Percentiles rank a stretch among this genome's conserved stretches.
Conservation (phyloP, 2,329 filamentous ascomycete species). For the Fusarium sp. region DNA sequence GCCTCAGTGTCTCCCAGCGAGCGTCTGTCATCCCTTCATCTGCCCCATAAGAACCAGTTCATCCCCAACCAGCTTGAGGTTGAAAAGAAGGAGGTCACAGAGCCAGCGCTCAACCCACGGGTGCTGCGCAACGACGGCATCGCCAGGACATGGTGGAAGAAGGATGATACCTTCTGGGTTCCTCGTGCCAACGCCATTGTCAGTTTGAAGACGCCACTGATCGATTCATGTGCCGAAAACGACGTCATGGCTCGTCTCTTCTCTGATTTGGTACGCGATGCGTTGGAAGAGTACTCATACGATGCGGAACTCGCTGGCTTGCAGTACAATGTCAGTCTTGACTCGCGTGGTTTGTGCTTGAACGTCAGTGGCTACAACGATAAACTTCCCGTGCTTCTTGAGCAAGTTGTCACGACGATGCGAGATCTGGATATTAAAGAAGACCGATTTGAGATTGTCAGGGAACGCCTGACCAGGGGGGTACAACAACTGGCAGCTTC, state of each 20-base stretch:
- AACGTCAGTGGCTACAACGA: slow-evolving; percentile 94
- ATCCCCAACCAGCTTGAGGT: slow-evolving; percentile 94
- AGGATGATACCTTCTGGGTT: slow-evolving; percentile 98
- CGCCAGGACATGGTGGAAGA: slow-evolving; percentile 94
- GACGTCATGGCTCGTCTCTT: slow-evolving; percentile 83
- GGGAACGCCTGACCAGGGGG: slow-evolving; percentile 81
- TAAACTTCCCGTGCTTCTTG: slow-evolving; percentile 89
- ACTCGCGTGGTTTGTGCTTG: slow-evolving; percentile 79
- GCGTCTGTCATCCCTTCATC: slow-evolving; percentile 78
- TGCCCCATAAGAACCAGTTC: slow-evolving; percentile 95
- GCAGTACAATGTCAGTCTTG: slow-evolving; percentile 81
- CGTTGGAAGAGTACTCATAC: slow-evolving; percentile 92
- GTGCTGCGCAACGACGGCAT: slow-evolving; percentile 86
- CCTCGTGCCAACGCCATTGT: slow-evolving; percentile 91
- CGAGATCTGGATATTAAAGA: slow-evolving; percentile 84
- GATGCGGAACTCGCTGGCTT: slow-evolving; percentile 94
- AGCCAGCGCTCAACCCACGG: slow-evolving; percentile 79
- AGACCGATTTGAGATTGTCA: slow-evolving; percentile 92
- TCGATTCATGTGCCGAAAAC: slow-evolving; percentile 83
- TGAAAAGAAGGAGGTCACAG: slow-evolving; percentile 89
- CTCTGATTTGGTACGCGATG: slow-evolving; percentile 87
- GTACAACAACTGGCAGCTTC: slow-evolving; percentile 87
- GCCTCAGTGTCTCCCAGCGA: slow-evolving; percentile 66
- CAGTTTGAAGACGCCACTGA: slow-evolving; percentile 81
- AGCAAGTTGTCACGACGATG: slow-evolving; percentile 88